Evolutionary conservation across 2,329 filamentous ascomycete genomes (phyloP).

Genomic region (Fusarium concolor): DNA sequence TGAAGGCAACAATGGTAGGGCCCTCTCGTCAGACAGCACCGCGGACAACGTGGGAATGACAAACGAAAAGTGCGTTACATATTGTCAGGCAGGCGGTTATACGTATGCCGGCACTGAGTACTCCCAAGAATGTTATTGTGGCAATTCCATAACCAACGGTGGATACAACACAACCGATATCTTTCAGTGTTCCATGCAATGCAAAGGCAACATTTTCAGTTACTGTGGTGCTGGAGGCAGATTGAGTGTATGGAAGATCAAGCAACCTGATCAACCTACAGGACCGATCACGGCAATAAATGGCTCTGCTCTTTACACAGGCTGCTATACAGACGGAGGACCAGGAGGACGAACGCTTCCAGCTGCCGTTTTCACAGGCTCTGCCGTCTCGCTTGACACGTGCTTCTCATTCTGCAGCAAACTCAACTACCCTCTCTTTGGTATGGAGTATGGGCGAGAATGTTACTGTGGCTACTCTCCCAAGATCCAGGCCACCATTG

Average conservation of each 20-base stretch:
- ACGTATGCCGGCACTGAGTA: conserved; percentile 53
- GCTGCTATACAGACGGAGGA: conserved; percentile 42
- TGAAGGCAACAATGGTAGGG: conserved; percentile 27
- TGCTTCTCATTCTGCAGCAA: conserved; percentile 40
- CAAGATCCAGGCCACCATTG: conserved; percentile 31
- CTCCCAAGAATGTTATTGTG: conserved; percentile 51
- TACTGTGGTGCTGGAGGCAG: conserved; percentile 43
- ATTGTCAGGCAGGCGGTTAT: conserved; percentile 47
- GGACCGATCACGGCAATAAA: conserved; percentile 27
- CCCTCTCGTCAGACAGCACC: conserved; percentile 32
- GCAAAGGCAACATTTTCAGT: conserved; percentile 40
- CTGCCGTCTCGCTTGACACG: conserved; percentile 35
- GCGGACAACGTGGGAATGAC: conserved; percentile 39
- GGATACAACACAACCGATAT: conserved; percentile 32
- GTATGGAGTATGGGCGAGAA: conserved; percentile 40
- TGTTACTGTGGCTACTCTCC: conserved; percentile 39
- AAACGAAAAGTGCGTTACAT: conserved; percentile 45
- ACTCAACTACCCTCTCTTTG: conserved; percentile 39
- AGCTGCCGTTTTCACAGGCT: conserved; percentile 30
- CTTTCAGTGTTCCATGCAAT: conserved; percentile 44
- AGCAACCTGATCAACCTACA: conserved; percentile 22
- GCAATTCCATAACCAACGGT: conserved; percentile 35
- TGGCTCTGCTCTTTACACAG: conserved; percentile 28
- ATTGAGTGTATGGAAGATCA: conserved; percentile 41
- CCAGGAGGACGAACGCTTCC: conserved; percentile 37